phyloP scores from a whole-genome alignment of 495 filamentous ascomycete species.

The Penicillium verhagenii region DNA sequence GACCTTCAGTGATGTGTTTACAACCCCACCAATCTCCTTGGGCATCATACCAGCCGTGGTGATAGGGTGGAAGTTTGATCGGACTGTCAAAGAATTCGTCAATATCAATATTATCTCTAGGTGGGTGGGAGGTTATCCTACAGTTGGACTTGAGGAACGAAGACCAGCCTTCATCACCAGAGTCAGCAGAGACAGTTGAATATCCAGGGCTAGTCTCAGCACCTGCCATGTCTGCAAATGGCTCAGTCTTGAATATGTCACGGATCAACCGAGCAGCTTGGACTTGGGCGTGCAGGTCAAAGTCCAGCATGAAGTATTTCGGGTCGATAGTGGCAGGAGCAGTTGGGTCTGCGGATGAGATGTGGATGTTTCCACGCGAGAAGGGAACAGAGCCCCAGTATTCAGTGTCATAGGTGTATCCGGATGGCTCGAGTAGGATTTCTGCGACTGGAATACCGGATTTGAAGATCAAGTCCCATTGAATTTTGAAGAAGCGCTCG shows the following conservation, averaged over 20 bases:
- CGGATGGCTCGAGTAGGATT: conserved; percentile 28
- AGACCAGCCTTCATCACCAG: conserved; percentile 23
- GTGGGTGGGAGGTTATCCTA: conserved; percentile 11
- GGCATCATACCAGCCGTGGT: conserved; percentile 59
- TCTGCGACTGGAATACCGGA: conserved; percentile 42
- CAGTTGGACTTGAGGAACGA: conserved; percentile 29
- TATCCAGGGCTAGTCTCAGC: conserved; percentile 21
- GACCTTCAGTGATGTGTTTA: conserved; percentile 37
- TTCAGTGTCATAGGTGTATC: conserved; percentile 26
- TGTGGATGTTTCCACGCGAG: conserved; percentile 58
- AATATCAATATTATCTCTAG: too few relatives aligned
- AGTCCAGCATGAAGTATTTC: conserved; percentile 51
- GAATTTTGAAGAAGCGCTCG: conserved; percentile 23
- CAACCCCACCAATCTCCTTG: conserved; percentile 51
- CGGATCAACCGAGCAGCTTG: conserved; percentile 30
- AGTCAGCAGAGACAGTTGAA: conserved; percentile 12
- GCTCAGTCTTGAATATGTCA: conserved; percentile 21
- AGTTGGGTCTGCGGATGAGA: conserved; percentile 34
- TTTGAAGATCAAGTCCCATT: conserved; percentile 32
- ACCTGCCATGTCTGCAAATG: conserved; percentile 15
- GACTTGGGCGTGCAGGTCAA: conserved; percentile 45
- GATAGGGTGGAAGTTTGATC: conserved; percentile 41
- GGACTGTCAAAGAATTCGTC: conserved; percentile 21
- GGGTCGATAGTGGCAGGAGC: conserved; percentile 50
- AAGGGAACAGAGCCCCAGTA: conserved; percentile 49